Evolutionary conservation across 2,329 filamentous ascomycete species (phyloP).

Genomic region (Alternaria triticina): DNA sequence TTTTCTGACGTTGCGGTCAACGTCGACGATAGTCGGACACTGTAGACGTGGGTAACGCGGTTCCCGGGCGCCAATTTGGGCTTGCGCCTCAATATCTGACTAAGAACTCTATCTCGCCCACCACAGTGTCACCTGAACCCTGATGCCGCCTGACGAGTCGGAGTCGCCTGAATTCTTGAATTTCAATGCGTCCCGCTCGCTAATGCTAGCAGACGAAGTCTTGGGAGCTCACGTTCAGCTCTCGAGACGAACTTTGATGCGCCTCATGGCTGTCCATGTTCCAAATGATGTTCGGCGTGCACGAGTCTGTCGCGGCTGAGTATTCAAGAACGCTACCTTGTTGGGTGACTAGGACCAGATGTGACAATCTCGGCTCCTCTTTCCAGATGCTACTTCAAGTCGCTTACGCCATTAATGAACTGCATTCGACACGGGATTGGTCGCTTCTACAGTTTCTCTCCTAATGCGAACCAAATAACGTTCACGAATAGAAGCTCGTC

Average conservation of each 20-base stretch:
- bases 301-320: neutral
- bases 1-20: slow-evolving; percentile 1
- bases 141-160: slow-evolving; percentile 11
- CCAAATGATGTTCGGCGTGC: neutral
- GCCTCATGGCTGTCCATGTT: neutral
- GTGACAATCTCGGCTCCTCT: neutral
- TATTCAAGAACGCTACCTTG: neutral
- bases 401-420: neutral
- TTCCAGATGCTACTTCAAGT: neutral
- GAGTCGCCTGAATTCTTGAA: slow-evolving; percentile 2
- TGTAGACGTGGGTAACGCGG: neutral
- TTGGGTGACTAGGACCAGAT: neutral
- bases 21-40: neutral
- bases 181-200: neutral
- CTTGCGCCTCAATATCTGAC: slow-evolving; percentile 33
- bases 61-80: slow-evolving; percentile 9
- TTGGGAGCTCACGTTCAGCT: slow-evolving; percentile 4
- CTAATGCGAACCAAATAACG: neutral
- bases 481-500: neutral
- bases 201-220: neutral
- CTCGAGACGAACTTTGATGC: neutral
- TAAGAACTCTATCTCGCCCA: slow-evolving; percentile 34
- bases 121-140: slow-evolving; percentile 24
- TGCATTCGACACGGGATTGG: neutral
- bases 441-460: neutral